These are phyloP conservation scores for Wickerhamomyces sp. DNA, from an alignment of 1,139 yeast genomes.

Conservation along the genomic window DNA sequence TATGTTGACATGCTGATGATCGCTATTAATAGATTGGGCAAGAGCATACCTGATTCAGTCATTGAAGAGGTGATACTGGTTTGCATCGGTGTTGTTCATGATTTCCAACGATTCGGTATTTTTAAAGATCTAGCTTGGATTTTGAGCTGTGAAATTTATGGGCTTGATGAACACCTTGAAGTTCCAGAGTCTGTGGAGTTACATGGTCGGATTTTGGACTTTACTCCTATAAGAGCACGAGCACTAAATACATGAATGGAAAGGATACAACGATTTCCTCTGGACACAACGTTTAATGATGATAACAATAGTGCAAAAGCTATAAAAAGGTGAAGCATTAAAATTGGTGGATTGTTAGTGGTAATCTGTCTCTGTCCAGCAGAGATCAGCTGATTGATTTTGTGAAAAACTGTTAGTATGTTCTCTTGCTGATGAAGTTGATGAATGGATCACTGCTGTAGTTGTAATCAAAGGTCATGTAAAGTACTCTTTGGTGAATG, in stretches of 20 bases:
- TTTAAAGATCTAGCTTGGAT: constrained; percentile 22
- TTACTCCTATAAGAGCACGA: too few relatives aligned
- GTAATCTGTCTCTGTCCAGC: too few relatives aligned
- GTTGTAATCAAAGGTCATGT: constrained; percentile 8
- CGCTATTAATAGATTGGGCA: constrained; percentile 26
- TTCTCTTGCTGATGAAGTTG: constrained; percentile 8
- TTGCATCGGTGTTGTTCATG: constrained; percentile 15
- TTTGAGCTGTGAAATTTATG: constrained; percentile 12
- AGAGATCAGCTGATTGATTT: too few relatives aligned
- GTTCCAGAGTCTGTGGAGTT: neutral
- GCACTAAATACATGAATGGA: too few relatives aligned
- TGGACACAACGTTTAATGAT: too few relatives aligned
- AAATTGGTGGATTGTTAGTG: too few relatives aligned
- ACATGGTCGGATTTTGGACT: neutral
- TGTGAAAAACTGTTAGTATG: too few relatives aligned
- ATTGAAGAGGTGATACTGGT: constrained; percentile 18
- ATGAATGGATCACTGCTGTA: constrained; percentile 16
- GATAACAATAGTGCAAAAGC: too few relatives aligned
- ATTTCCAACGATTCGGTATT: constrained; percentile 14
- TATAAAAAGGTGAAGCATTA: too few relatives aligned
- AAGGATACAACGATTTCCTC: too few relatives aligned
- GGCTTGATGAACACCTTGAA: neutral
- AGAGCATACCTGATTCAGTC: constrained; percentile 24
- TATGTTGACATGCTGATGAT: constrained; percentile 24
- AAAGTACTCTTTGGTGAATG: constrained; percentile 7